phyloP scores from a whole-genome alignment of 1,284 basidiomycete genomes.

The Cerioporus squamosus region DNA sequence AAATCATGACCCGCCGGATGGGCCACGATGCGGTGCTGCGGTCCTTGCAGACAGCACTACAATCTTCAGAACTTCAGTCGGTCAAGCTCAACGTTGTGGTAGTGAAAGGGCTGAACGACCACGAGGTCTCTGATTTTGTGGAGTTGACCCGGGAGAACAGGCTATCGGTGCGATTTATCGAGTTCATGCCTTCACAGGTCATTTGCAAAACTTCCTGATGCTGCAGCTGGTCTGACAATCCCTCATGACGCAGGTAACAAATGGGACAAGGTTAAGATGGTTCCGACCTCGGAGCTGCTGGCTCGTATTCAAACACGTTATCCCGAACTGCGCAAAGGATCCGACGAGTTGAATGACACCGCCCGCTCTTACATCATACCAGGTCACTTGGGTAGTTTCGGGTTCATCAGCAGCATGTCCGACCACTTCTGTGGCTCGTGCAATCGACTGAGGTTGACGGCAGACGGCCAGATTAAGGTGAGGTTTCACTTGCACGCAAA shows the following conservation, averaged over 20 bases:
- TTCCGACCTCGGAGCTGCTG: conserved; percentile 71
- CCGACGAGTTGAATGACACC: conserved; percentile 79
- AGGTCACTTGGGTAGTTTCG: conserved; percentile 75
- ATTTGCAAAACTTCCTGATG: conserved; percentile 9
- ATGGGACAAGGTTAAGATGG: conserved; percentile 84
- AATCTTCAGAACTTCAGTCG: conserved; percentile 51
- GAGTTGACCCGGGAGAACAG: conserved; percentile 69
- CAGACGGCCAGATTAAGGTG: conserved; percentile 90
- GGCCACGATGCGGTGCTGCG: conserved; percentile 79
- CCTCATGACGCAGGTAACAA: conserved; percentile 65
- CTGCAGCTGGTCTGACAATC: conserved; percentile 1
- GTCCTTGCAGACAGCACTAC: conserved; percentile 67
- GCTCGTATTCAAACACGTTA: conserved; percentile 50
- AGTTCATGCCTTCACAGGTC: conserved; percentile 92
- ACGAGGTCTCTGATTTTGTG: conserved; percentile 79
- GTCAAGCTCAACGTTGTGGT: conserved; percentile 88
- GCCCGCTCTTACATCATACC: conserved; percentile 81
- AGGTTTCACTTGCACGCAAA: conserved; percentile 7
- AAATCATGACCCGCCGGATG: conserved; percentile 79
- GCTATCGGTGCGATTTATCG: conserved; percentile 85
- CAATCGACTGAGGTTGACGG: conserved; percentile 83
- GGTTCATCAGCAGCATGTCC: conserved; percentile 92
- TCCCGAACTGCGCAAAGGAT: conserved; percentile 54
- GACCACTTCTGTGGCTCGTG: conserved; percentile 90
- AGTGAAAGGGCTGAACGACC: conserved; percentile 80